Evolutionary conservation across 768 basidiomycete genomes (phyloP), one percentile per base, ranked within the genome.

Genomic region (Pleurotus tuber-regium): DNA sequence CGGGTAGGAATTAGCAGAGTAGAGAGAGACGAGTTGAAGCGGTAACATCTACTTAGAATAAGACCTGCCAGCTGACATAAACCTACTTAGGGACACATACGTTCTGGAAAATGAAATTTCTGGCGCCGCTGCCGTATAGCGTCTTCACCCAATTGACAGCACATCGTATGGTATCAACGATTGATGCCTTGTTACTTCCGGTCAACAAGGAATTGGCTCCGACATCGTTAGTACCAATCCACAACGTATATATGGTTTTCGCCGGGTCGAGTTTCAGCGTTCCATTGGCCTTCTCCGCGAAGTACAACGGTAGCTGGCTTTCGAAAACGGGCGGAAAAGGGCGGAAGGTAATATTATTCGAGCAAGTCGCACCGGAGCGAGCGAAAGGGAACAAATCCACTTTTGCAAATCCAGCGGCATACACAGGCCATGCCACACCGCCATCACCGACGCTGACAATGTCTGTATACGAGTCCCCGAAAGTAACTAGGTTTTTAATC

Each of bases 201-300:
- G 70, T 74, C 12, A 78, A 33, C 6, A 79, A 62, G 12, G 69
- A 67, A 25, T 58, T 58, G 12, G 39, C 68, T 4, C 78, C 78
- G 7, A 80, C 66, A 57, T 80, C 79, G 43, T 71, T 71, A 4
- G 73, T 75, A n/a, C 78, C 79, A 49, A 80, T 79, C 79, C 78
- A 80, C 9, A 79, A 64, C 16, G 74, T 75, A 57, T 74, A 79
- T 2, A 79, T 52, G 2, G 79, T 80, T 38, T 72, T 67, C 3
- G 66, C 60, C 0, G 72, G 59, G 25, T 57, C 41, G 19, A 74
- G 55, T 7, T 50, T 49, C 25, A 40, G 11, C 3, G 53, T 63
- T 10, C 61, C 68, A 21, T 60, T 49, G 1, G 64, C 68, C 14
- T 29, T 50, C 28, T 51, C 55, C 30, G 65, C 56, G 48, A 75